Evolutionary conservation across 108 stramenopile genomes (phyloP), one percentile per base, ranked within the genome.

Genomic region (Fragilaria radians): DNA sequence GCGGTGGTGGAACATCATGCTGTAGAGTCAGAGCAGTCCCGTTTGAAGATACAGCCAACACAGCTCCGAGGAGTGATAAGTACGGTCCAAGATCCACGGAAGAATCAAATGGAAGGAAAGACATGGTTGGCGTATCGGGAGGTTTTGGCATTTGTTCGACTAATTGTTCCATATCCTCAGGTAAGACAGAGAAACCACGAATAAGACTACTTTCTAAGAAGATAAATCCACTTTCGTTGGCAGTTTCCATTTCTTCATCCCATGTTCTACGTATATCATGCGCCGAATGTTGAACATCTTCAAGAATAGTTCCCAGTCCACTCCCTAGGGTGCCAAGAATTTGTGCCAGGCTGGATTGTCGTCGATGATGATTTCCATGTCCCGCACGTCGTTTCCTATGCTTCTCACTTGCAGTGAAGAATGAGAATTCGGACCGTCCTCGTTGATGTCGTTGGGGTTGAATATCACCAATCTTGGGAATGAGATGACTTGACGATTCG

Each of bases 21-120:
- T 78, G 77, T 32, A 78, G 59, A 34, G 66, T 62, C 1, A 78
- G 50, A 0, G 77, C 72, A 3, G 67, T 73, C 17, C 77, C 77
- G 48, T 71, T 46, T n/a, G 61, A 63, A 1, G 77, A 56, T 3
- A 78, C 48, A 30, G 77, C 77, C 26, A 78, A 48, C 21, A 78
- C 48, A 18, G 65, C 72, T 11, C 48, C 24, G 0, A 78, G 48
- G 18, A 78, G 55, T 30, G 74, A 62, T 14, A 72, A 29, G 32
- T 78, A 78, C n/a, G n/a, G n/a, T 45, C 72, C 64, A 52, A 74
- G 9, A 33, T 52, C 56, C 29, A 61, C 52, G 48, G 57, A 46
- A 7, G 29, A 25, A 46, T 17, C 24, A 32, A 34, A 28, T 29
- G 57, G 29, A 32, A 22, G 34, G 17, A 18, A 28, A 36, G 42